These are phyloP conservation scores for Dillenia turbinata DNA, from an alignment of 164 flowering plant genomes.

Conservation along the genomic window DNA sequence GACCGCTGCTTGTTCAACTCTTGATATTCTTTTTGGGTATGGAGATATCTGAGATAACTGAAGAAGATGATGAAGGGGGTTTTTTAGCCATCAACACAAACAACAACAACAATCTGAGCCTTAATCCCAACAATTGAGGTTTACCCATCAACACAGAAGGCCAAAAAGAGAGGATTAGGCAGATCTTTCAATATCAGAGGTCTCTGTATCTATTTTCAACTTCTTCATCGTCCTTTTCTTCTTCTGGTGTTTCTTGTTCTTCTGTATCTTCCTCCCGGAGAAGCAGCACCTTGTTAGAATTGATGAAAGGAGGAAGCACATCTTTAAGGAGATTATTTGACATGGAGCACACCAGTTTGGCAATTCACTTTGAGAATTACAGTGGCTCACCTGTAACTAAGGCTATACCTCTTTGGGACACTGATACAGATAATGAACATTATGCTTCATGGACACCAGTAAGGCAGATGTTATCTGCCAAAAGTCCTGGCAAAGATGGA, in stretches of 20 bases:
- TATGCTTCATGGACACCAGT: conserved; percentile 30
- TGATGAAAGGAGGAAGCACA: conserved; percentile 55
- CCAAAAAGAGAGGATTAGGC: conserved; percentile 29
- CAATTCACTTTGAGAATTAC: conserved; percentile 34
- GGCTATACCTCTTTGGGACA: conserved; percentile 52
- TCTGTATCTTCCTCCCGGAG: conserved; percentile 29
- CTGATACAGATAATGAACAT: conserved; percentile 36
- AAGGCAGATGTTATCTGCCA: conserved; percentile 7
- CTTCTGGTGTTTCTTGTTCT: conserved; percentile 20
- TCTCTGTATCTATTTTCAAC: conserved; percentile 11
- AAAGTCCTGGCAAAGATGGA: conserved; percentile 9
- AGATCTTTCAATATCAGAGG: conserved; percentile 35
- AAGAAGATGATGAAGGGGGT: conserved; percentile 27
- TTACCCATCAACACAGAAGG: conserved; percentile 12
- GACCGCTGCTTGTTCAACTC: neutral
- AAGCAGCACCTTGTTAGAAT: conserved; percentile 36
- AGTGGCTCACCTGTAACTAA: conserved; percentile 50
- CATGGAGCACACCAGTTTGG: conserved; percentile 61
- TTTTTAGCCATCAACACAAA: conserved; percentile 2
- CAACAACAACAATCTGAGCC: too few species aligned
- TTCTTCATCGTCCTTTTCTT: conserved; percentile 11
- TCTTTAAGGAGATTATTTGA: conserved; percentile 59
- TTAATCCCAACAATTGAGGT: too few species aligned
- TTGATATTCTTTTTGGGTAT: neutral
- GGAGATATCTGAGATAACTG: conserved; percentile 26